Evolutionary conservation across 2,329 filamentous ascomycete genomes (phyloP).

Genomic region (Orbilia oligospora): DNA sequence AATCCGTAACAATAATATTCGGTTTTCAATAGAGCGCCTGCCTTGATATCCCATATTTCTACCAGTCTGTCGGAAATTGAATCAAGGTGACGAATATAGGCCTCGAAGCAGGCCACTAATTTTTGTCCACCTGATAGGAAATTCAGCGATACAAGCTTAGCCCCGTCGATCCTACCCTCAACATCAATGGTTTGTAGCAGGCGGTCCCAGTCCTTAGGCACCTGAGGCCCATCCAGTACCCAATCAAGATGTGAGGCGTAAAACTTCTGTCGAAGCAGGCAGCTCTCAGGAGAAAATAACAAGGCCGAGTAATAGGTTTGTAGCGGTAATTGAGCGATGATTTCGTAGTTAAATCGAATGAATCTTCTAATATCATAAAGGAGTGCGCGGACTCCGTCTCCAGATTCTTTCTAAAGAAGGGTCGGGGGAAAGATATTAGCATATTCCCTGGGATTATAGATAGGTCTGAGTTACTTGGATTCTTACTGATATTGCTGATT

Average conservation of each 20-base stretch:
- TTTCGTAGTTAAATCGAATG: constrained; percentile 4
- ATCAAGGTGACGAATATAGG: too few relatives aligned
- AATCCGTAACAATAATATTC: background rate
- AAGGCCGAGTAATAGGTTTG: constrained; percentile 37
- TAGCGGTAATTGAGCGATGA: constrained; percentile 8
- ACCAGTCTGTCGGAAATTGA: too few relatives aligned
- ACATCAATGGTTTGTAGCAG: background rate
- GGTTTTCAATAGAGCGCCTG: background rate
- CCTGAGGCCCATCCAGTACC: constrained; percentile 59
- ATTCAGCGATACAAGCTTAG: too few relatives aligned
- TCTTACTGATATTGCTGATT: constrained; percentile 13
- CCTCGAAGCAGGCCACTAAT: too few relatives aligned
- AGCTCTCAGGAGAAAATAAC: constrained; percentile 20
- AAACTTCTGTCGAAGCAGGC: constrained; percentile 6
- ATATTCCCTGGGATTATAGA: background rate
- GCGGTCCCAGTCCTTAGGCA: constrained; percentile 7
- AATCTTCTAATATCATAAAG: constrained; percentile 57
- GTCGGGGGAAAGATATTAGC: background rate
- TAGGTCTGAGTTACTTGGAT: background rate
- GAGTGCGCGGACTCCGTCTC: background rate
- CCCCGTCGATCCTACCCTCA: too few relatives aligned
- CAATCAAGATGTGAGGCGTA: constrained; percentile 49
- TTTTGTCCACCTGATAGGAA: too few relatives aligned
- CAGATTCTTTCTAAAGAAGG: background rate
- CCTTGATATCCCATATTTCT: background rate